phyloP scores from a whole-genome alignment of 2,329 filamentous ascomycete genomes.

The Niveomyces coronatus region DNA sequence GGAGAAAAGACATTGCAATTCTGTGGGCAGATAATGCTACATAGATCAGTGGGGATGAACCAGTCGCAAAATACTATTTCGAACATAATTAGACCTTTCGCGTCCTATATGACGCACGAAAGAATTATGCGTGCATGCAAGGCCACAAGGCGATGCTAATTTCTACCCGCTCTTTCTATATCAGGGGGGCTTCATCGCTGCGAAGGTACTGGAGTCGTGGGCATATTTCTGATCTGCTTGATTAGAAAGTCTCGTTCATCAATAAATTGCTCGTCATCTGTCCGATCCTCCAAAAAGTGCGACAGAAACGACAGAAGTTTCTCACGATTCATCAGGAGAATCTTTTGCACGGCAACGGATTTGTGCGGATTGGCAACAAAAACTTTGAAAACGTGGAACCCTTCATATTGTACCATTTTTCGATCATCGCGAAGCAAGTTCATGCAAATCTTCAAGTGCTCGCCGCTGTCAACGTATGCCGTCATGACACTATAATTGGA shows the following conservation, averaged over 20 bases:
- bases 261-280: constrained; percentile 96
- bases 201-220: constrained; percentile 43
- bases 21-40: no score
- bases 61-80: no score
- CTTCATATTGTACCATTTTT: constrained; percentile 99
- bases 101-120: no score
- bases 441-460: constrained; percentile 98
- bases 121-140: no score
- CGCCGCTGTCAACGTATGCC: constrained; percentile 85
- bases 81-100: no score
- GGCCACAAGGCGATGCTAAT: no score
- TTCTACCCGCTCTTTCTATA: no score
- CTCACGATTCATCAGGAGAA: constrained; percentile 91
- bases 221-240: constrained; percentile 75
- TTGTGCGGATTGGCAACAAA: constrained; percentile 99
- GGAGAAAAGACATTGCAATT: no score
- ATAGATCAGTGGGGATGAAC: no score
- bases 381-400: constrained; percentile 98
- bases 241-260: constrained; percentile 97
- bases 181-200: constrained; percentile 34
- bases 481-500: constrained; percentile 99
- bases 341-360: constrained; percentile 88
- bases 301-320: constrained; percentile 82
- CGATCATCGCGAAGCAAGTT: constrained; percentile 89
- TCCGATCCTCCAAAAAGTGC: constrained; percentile 86